A percentile compares a stretch with the other conserved stretches of the same genome.
These are phyloP conservation scores for Strigomonas culicis DNA, from an alignment of 208 protist species.

Conservation along the genomic window DNA sequence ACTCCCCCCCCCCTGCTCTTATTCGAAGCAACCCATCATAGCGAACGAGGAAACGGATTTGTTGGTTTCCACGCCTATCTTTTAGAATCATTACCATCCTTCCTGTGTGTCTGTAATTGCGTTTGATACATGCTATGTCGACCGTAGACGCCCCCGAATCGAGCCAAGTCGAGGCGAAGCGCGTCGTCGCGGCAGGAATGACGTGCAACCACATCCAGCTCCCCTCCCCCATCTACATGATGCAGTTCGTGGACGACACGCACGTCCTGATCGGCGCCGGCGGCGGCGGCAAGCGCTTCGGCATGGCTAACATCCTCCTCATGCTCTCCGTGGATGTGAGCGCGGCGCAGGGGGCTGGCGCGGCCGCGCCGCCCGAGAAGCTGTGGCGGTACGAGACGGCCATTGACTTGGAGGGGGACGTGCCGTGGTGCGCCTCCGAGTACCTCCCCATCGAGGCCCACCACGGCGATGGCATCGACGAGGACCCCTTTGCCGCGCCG, in stretches of 20 bases:
- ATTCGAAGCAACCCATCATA: too few relatives aligned
- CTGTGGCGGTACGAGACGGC: conserved; percentile 57
- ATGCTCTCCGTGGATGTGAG: conserved; percentile 34
- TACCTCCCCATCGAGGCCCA: conserved; percentile 46
- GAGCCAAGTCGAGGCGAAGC: background rate
- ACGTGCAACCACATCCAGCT: conserved; percentile 1
- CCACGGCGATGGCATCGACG: background rate
- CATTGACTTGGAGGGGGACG: conserved; percentile 59
- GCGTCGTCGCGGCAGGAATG: background rate
- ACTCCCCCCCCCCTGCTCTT: too few relatives aligned
- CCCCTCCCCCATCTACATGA: conserved; percentile 39
- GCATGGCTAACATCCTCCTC: conserved; percentile 77
- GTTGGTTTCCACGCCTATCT: background rate
- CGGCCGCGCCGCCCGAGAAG: background rate
- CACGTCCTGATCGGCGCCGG: conserved; percentile 76
- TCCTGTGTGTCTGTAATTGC: background rate
- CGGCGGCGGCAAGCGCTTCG: conserved; percentile 73
- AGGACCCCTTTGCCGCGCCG: background rate
- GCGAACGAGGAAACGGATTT: too few relatives aligned
- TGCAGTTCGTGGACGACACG: conserved; percentile 48
- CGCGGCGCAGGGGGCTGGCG: background rate
- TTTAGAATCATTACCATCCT: background rate
- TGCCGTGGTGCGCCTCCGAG: conserved; percentile 76
- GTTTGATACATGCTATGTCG: background rate
- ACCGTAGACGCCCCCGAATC: background rate